Evolutionary conservation across 2,329 filamentous ascomycete species (phyloP), one percentile per base, ranked within the genome.

Genomic region (Talaromyces sp.): DNA sequence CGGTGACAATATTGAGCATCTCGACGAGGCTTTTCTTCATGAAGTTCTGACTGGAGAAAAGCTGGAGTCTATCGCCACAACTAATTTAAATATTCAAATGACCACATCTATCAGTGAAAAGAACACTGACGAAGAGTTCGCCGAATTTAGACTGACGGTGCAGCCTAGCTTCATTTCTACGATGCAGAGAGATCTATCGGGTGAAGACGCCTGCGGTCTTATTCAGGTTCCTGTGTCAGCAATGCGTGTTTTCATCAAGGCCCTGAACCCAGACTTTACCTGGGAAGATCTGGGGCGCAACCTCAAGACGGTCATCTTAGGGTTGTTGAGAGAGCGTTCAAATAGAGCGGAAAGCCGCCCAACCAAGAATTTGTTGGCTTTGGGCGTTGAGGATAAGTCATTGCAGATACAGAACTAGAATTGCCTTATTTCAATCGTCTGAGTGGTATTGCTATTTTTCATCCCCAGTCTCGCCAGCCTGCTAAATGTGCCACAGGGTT

Each of bases 211-310:
- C 13, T 50, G 22, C 47, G 7, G 11, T 17, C 31, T 50, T 31
- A 50, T 50, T 17, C 7, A 50, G 13, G 25, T 50, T 31, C 47
- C 47, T 50, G 47, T 50, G 47, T 31, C 47, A 4, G 13, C 47
- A 50, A 50, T 50, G 47, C 47, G 47, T 31, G 22, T 50, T 27
- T 50, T 50, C 2, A 17, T 10, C 13, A 50, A 31, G 47, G 47
- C 47, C 17, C 47, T 50, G 2, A 27, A 50, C 6, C 47, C 47
- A 50, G 25, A n/a, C 7, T 50, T 50, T 50, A 22, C 33, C 25
- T 62, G 47, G 60, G 60, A 54, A 11, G 33, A 63, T 57, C n/a
- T 63, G 52, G 52, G 19, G 19, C n/a, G 45, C n/a, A 63, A 58
- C 31, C 58, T 63, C 39, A 63, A 58, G 37, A n/a, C 17, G 50